These are phyloP conservation scores for Paspalum notatum DNA, from an alignment of 176 grass and related monocot genomes.

Conservation along the genomic window DNA sequence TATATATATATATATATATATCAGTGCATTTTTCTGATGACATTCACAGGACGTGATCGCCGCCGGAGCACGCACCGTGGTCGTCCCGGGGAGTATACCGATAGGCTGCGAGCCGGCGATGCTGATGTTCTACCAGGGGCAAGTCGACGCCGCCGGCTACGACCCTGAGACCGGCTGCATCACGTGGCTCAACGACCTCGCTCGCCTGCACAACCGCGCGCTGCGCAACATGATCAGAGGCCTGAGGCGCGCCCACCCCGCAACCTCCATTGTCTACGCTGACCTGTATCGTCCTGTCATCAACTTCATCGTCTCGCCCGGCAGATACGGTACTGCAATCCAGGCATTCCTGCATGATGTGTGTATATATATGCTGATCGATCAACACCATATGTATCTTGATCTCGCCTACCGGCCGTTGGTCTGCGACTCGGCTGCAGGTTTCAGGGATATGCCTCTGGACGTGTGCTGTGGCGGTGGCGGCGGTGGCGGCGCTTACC, in stretches of 20 bases:
- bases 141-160: conserved; percentile 26
- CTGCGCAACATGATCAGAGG: conserved; percentile 28
- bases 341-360: too few relatives aligned
- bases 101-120: conserved; percentile 50
- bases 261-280: conserved; percentile 51
- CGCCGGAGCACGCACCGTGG: conserved; percentile 50
- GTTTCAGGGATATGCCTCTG: conserved; percentile 10
- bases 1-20: too few relatives aligned
- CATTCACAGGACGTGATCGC: conserved; percentile 1
- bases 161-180: conserved; percentile 61
- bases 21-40: too few relatives aligned
- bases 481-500: conserved; percentile 29
- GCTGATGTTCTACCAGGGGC: not conserved
- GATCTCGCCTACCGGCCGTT: too few relatives aligned
- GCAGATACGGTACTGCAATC: conserved; percentile 21
- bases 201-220: conserved; percentile 57
- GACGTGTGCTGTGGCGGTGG: conserved; percentile 49
- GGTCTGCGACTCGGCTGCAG: too few relatives aligned
- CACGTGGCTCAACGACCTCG: conserved; percentile 51
- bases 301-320: conserved; percentile 30
- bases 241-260: conserved; percentile 36
- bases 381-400: too few relatives aligned
- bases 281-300: conserved; percentile 58
- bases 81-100: conserved; percentile 54
- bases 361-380: too few relatives aligned